Conservation (phyloP, 2,329 filamentous ascomycete genomes). For the Saccharata proteae region DNA sequence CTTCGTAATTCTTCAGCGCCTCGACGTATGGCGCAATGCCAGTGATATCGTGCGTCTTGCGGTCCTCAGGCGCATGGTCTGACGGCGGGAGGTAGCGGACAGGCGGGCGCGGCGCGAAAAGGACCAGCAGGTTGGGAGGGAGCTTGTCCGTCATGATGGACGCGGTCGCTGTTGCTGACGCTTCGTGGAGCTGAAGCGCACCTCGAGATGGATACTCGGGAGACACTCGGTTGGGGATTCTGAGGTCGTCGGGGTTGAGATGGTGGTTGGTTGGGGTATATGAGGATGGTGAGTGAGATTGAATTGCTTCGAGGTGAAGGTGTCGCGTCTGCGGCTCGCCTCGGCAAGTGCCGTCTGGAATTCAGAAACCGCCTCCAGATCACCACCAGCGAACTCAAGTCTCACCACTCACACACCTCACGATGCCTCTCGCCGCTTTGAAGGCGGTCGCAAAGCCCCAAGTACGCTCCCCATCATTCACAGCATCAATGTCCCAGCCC, state of each 20-base stretch:
- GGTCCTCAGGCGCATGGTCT: constrained; percentile 73
- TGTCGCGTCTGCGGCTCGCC: too few species aligned
- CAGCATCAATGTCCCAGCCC: constrained; percentile 7
- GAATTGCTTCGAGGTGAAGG: too few species aligned
- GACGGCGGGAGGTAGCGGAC: constrained; percentile 76
- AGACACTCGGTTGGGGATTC: constrained; percentile 22
- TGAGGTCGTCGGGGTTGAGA: constrained; percentile 15
- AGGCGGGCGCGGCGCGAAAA: constrained; percentile 89
- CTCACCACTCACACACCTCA: constrained; percentile 16
- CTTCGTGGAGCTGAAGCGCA: too few species aligned
- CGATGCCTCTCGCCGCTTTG: constrained; percentile 38
- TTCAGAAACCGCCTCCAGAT: too few species aligned
- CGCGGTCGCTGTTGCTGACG: not conserved
- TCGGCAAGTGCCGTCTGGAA: too few species aligned
- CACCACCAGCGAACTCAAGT: too few species aligned
- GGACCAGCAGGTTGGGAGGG: constrained; percentile 78
- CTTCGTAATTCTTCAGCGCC: constrained; percentile 62
- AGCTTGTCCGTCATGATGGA: constrained; percentile 84
- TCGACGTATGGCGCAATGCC: constrained; percentile 67
- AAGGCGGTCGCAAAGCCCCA: constrained; percentile 43
- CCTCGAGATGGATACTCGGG: constrained; percentile 37
- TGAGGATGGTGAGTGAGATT: too few species aligned
- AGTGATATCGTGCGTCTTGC: constrained; percentile 58
- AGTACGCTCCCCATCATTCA: constrained; percentile 35
- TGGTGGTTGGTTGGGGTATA: not conserved